A percentile compares a stretch with the other conserved stretches of the same genome.
These are phyloP conservation scores for Paramecium sonneborni DNA, from an alignment of 73 alveolate genomes.

Conservation along the genomic window DNA sequence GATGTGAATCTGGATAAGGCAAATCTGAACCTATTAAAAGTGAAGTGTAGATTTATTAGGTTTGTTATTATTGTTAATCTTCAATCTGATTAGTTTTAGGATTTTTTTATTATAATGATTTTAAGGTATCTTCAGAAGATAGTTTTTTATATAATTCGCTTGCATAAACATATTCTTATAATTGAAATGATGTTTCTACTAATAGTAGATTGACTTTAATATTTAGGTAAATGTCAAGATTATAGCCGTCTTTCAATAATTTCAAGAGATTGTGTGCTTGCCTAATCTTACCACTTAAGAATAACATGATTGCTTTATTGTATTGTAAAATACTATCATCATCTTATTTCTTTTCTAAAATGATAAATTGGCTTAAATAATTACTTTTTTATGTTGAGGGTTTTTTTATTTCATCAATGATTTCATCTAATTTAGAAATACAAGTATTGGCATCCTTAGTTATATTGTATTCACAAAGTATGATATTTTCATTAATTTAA, in stretches of 20 bases:
- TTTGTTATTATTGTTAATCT: background rate
- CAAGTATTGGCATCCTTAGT: slow-evolving; percentile 7
- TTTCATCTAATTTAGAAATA: background rate
- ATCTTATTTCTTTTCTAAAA: slow-evolving; percentile 7
- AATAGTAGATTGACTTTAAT: background rate
- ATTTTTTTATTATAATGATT: background rate
- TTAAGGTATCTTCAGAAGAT: background rate
- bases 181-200: background rate
- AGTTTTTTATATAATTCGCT: slow-evolving; percentile 25
- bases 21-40: slow-evolving; percentile 21
- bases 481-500: background rate
- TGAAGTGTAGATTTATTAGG: background rate
- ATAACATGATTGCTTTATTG: slow-evolving; percentile 7
- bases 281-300: background rate
- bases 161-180: background rate
- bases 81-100: background rate
- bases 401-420: slow-evolving; percentile 22
- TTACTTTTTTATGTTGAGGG: background rate
- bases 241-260: background rate
- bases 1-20: background rate
- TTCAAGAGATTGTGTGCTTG: background rate
- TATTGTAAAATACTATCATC: slow-evolving; percentile 27
- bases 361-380: background rate
- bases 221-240: slow-evolving; percentile 6
- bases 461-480: slow-evolving; percentile 12